phyloP scores from a whole-genome alignment of 2,329 filamentous ascomycete genomes.

The Colletotrichum shisoi region DNA sequence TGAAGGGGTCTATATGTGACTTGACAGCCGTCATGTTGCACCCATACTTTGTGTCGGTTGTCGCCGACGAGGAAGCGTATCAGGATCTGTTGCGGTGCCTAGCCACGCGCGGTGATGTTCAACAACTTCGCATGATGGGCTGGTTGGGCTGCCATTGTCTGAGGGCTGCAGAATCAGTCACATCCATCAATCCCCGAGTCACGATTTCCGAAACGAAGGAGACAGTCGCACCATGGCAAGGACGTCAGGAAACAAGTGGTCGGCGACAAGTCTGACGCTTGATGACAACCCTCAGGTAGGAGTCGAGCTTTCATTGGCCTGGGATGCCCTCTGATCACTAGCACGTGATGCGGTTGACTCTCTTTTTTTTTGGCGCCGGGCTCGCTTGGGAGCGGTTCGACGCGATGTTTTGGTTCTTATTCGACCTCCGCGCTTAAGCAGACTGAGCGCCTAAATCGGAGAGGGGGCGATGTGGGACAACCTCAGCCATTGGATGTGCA shows the following conservation, averaged over 20 bases:
- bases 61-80: constrained; percentile 31
- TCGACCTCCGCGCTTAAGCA: constrained; percentile 34
- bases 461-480: constrained; percentile 14
- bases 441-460: constrained; percentile 32
- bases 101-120: constrained; percentile 13
- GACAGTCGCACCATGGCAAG: constrained; percentile 26
- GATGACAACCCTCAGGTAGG: neutral
- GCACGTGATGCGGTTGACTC: constrained; percentile 28
- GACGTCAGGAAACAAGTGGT: constrained; percentile 29
- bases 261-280: constrained; percentile 24
- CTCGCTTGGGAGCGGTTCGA: constrained; percentile 20
- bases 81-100: constrained; percentile 20
- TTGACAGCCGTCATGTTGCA: constrained; percentile 10
- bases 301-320: constrained; percentile 23
- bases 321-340: constrained; percentile 5
- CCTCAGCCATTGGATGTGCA: constrained; percentile 36
- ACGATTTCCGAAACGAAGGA: constrained; percentile 32
- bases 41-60: constrained; percentile 23
- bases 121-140: constrained; percentile 8
- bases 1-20: constrained; percentile 35
- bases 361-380: constrained; percentile 11
- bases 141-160: constrained; percentile 9
- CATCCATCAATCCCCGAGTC: constrained; percentile 25
- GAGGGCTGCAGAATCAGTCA: constrained; percentile 31
- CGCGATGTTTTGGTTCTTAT: constrained; percentile 9